Base-by-base conservation (phyloP, 2,329 filamentous ascomycete genomes). In the Elsinoe perseae region DNA sequence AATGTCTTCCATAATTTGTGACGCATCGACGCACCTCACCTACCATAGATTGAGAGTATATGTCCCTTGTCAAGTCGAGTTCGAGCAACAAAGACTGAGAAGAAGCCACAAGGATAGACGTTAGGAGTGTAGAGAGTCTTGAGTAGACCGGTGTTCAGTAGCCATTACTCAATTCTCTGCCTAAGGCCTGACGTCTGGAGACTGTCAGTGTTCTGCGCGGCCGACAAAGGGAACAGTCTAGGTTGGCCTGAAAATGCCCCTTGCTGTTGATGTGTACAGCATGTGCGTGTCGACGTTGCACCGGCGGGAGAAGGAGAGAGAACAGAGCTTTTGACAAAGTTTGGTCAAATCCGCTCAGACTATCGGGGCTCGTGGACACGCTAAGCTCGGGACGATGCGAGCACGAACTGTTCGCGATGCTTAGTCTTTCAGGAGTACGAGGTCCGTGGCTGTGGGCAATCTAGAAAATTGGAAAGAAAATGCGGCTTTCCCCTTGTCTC, bases 291-390 rank as follows among this genome's bases (percentile, higher is more conserved):
- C 16, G 48, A 52, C 48, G 48, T 52, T 52, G 48, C 30, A 52
- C 16, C 48, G 44, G 44, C 16, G 9, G 28, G 12, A 16, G 44
- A 50, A 52, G 20, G 30, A 38, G 18, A 52, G n/a, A 25, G 30
- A 14, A 20, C 12, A 20, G 25, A 28, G 21, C 21, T 52, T 25
- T 52, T 6, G 25, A 34, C 18, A 20, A 50, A 25, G 27, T 18
- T 28, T 16, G 48, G 30, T 52, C 48, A 30, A 52, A 52, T 52
- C 30, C 48, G 48, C 30, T 52, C 48, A 38, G 25, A 52, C 48
- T 38, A 52, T 52, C 30, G 38, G 18, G 30, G 48, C 48, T 1
- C 48, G 48, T 52, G 48, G 48, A 21, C 48, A 20, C 8, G 18
- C 48, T 52, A 52, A 23, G 20, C 30, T 30, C 30, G 16, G 32